Base-by-base conservation (phyloP, 768 basidiomycete species). In the Boletus sp. region DNA sequence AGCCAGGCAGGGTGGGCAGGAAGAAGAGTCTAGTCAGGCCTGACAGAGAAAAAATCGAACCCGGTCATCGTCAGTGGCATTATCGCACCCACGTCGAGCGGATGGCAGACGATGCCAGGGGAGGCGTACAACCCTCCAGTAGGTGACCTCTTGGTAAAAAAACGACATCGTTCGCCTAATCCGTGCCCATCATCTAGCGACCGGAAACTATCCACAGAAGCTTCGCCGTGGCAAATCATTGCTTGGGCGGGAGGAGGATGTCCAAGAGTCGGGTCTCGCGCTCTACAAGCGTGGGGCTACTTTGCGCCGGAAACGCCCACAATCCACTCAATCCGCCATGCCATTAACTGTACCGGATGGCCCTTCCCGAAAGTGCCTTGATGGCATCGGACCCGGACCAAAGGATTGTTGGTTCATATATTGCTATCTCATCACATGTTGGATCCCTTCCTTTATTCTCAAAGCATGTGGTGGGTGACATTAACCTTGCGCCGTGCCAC, bases 351-450 rank as follows among this genome's bases (percentile, higher is more conserved):
- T 71, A 42, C 57, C 73, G 17, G 72, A 76, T 48, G 58, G 75
- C 63, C 63, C 76, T 60, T 71, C 78, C 41, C 60, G 71, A 54
- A 78, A 78, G 17, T 90, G 86, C 56, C 82, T 91, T 66, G 85
- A 84, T 49, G 85, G 87, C 56, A 85, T 86, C 56, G 83, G 80
- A 0, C 93, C 94, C 40, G 94, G 95, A 12, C 96, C 96, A 14
- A 87, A 94, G 62, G 89, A 94, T 49, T 84, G 86, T 28, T 98
- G 94, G 94, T 96, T 97, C 87, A 84, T 90, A 57, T 99, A 94
- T 73, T 97, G 91, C 73, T 86, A 86, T 71, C 65, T 94, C 61
- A 59, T 97, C 50, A 99, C 97, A 7, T 83, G 80, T 64, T 87
- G 86, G 65, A 76, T 96, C n/a, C 97, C 97, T 2, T 74, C 83